Conservation (phyloP, 2,329 filamentous ascomycete species). For the Stenocarpella maydis region DNA sequence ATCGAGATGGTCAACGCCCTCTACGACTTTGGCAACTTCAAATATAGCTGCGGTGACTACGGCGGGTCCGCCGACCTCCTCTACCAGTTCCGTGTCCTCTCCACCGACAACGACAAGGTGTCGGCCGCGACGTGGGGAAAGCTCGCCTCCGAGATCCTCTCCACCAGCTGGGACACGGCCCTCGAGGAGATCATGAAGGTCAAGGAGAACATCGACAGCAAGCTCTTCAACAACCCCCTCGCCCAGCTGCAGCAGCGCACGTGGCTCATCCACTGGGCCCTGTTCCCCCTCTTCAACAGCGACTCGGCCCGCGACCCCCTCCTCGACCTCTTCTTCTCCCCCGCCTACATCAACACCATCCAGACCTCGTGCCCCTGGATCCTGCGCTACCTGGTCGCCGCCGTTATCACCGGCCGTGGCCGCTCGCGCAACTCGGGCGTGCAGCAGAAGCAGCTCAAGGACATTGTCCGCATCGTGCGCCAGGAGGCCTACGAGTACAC, state of each 20-base stretch:
- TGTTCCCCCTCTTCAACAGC: constrained; percentile 99
- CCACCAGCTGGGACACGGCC: constrained; percentile 92
- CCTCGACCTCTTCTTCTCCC: constrained; percentile 96
- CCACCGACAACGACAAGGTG: constrained; percentile 98
- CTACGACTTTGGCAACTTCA: constrained; percentile 95
- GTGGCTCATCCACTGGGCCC: constrained; percentile 97
- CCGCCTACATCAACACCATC: constrained; percentile 98
- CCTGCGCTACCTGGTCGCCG: constrained; percentile 89
- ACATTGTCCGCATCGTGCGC: constrained; percentile 91
- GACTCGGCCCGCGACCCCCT: constrained; percentile 89
- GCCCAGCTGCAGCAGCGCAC: constrained; percentile 96
- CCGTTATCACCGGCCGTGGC: constrained; percentile 91
- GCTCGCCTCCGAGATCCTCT: constrained; percentile 94
- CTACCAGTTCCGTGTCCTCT: constrained; percentile 97
- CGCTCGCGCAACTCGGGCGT: constrained; percentile 81
- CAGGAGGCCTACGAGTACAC: constrained; percentile 98
- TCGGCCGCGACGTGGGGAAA: constrained; percentile 97
- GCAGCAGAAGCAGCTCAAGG: constrained; percentile 99
- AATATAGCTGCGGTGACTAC: constrained; percentile 98
- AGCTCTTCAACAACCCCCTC: constrained; percentile 94
- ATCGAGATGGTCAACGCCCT: constrained; percentile 95
- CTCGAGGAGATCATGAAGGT: constrained; percentile 92
- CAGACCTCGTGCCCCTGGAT: constrained; percentile 98
- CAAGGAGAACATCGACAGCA: constrained; percentile 90
- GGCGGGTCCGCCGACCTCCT: constrained; percentile 88